Evolutionary conservation across 2,329 filamentous ascomycete species (phyloP).

Genomic region (Talaromyces marneffei): DNA sequence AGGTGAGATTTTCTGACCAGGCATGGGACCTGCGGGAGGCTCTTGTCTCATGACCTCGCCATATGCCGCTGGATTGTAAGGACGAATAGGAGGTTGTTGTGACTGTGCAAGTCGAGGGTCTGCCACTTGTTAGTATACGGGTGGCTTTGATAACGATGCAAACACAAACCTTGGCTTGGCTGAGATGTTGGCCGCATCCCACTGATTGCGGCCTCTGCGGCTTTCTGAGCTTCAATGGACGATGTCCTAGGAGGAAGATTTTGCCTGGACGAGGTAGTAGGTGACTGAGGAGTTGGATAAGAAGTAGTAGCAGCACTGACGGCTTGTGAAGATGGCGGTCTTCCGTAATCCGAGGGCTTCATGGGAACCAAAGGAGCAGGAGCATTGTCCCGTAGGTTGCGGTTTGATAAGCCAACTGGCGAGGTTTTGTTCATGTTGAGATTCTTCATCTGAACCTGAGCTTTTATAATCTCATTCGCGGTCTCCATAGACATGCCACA

Average conservation of each 20-base stretch:
- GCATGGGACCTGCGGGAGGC: conserved; percentile 21
- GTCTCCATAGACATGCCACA: conserved; percentile 99
- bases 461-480: conserved; percentile 86
- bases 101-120: conserved; percentile 25
- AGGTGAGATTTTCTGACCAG: conserved; percentile 21
- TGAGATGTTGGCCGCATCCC: conserved; percentile 41
- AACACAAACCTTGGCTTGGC: conserved; percentile 34
- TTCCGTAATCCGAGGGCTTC: conserved; percentile 36
- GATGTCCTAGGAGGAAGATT: conserved; percentile 45
- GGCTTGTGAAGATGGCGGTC: conserved; percentile 34
- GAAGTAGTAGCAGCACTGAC: conserved; percentile 39
- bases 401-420: conserved; percentile 51
- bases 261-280: conserved; percentile 36
- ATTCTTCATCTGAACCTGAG: conserved; percentile 74
- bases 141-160: conserved; percentile 21
- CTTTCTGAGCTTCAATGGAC: conserved; percentile 45
- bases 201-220: conserved; percentile 45
- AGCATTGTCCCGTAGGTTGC: conserved; percentile 57
- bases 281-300: conserved; percentile 44
- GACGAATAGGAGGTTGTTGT: conserved; percentile 43
- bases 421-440: conserved; percentile 50
- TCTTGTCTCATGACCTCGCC: conserved; percentile 29
- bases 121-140: conserved; percentile 24
- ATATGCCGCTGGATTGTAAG: conserved; percentile 41
- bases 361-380: conserved; percentile 28